Conservation (phyloP, 352 stramenopile species). For the Globisporangium spiculum region DNA sequence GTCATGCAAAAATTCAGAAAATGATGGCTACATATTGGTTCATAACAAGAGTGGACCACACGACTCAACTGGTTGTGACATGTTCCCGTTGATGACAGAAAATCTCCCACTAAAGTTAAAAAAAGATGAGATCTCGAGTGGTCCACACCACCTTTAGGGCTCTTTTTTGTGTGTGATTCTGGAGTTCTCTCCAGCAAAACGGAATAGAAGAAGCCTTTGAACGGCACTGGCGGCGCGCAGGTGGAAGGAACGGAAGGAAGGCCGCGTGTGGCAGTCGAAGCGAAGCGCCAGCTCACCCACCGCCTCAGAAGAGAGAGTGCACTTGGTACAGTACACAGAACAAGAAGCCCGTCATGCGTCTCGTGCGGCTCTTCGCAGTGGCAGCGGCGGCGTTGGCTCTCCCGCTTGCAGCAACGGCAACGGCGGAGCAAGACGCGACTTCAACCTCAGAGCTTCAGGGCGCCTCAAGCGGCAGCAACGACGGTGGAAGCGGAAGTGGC, state of each 20-base stretch:
- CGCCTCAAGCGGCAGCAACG: neutral
- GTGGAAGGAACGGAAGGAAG: neutral
- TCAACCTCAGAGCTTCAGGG: neutral
- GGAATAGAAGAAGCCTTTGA: neutral
- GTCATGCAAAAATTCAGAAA: too few relatives aligned
- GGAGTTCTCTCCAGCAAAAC: neutral
- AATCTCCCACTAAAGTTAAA: constrained; percentile 1
- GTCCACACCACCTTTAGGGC: neutral
- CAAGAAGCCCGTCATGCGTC: neutral
- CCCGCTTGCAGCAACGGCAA: neutral
- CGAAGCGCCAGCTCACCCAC: too few relatives aligned
- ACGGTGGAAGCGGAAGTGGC: neutral
- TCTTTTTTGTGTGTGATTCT: too few relatives aligned
- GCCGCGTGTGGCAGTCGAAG: too few relatives aligned
- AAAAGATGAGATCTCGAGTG: neutral
- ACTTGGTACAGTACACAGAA: neutral
- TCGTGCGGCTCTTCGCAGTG: neutral
- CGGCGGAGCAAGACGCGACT: neutral
- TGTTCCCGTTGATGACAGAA: neutral
- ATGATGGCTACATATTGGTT: neutral
- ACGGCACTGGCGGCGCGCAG: too few relatives aligned
- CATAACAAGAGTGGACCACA: neutral
- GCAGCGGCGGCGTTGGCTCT: neutral
- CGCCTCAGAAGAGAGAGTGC: neutral
- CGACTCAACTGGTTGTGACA: neutral